Conservation (phyloP, 306 rosid genomes). For the Quercus glauca region DNA sequence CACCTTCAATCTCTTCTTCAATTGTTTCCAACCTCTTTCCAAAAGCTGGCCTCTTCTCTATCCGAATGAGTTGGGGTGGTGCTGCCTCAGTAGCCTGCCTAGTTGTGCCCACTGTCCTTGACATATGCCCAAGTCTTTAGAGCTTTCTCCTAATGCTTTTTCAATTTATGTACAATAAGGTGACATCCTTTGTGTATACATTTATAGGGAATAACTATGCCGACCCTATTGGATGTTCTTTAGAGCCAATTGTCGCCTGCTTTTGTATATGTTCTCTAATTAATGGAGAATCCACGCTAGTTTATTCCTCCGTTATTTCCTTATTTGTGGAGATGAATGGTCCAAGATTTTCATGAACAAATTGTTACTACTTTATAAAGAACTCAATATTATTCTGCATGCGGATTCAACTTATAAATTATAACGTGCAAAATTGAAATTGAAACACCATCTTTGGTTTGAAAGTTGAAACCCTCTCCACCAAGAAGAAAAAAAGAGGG, state of each 20-base stretch:
- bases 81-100: conserved; percentile 1
- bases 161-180: background rate
- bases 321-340: background rate
- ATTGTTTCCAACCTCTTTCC: conserved; percentile 1
- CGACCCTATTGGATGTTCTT: background rate
- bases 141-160: background rate
- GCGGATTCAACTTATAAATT: too few species aligned
- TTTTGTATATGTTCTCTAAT: background rate
- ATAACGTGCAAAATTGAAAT: too few species aligned
- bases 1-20: background rate
- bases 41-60: background rate
- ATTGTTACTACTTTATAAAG: background rate
- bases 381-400: too few species aligned
- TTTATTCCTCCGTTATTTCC: background rate
- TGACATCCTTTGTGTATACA: background rate
- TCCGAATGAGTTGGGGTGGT: background rate
- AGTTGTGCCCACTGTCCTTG: background rate
- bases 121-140: background rate
- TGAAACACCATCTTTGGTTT: too few species aligned
- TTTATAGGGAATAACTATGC: background rate
- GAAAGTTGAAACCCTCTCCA: too few species aligned
- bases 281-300: background rate
- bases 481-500: too few species aligned
- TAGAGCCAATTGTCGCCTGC: background rate
- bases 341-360: background rate